A percentile compares a stretch with the other conserved stretches of the same genome.
These are phyloP conservation scores for Wilcoxina mikolae DNA, from an alignment of 495 filamentous ascomycete genomes.

Conservation along the genomic window DNA sequence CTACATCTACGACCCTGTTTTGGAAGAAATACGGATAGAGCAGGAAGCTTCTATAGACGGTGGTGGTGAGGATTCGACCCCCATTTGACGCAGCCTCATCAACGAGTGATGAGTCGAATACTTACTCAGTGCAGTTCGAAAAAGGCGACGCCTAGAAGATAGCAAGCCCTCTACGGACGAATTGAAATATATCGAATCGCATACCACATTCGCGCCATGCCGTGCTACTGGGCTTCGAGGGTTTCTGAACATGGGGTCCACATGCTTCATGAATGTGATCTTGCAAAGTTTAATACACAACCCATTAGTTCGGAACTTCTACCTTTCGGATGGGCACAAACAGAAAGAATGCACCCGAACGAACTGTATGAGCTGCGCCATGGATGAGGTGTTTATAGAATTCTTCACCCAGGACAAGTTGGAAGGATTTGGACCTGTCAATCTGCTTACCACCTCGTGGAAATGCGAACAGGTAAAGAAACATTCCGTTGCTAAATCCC, in stretches of 20 bases:
- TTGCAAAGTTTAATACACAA: slow-evolving; percentile 80
- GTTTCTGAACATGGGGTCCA: slow-evolving; percentile 87
- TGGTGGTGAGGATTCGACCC: slow-evolving; percentile 29
- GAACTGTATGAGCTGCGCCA: slow-evolving; percentile 70
- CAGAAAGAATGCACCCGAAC: slow-evolving; percentile 47
- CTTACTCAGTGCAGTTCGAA: slow-evolving; percentile 14
- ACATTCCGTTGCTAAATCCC: background rate
- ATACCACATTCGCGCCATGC: slow-evolving; percentile 49
- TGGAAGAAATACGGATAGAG: slow-evolving; percentile 55
- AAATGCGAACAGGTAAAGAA: slow-evolving; percentile 42
- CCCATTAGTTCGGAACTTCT: slow-evolving; percentile 70
- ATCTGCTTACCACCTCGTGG: slow-evolving; percentile 68
- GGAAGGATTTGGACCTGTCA: slow-evolving; percentile 69
- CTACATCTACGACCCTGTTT: slow-evolving; percentile 70
- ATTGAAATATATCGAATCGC: slow-evolving; percentile 41
- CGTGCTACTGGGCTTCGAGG: slow-evolving; percentile 62
- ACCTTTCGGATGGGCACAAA: slow-evolving; percentile 69
- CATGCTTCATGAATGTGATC: slow-evolving; percentile 86
- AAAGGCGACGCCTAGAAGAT: slow-evolving; percentile 29
- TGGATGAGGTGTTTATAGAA: slow-evolving; percentile 83
- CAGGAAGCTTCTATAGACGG: slow-evolving; percentile 21
- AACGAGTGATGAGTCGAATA: background rate
- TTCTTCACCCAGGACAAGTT: slow-evolving; percentile 69
- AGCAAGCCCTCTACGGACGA: slow-evolving; percentile 35
- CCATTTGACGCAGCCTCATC: too few relatives aligned